Conservation (phyloP, 805 yeast genomes). For the Candida jianshihensis region DNA sequence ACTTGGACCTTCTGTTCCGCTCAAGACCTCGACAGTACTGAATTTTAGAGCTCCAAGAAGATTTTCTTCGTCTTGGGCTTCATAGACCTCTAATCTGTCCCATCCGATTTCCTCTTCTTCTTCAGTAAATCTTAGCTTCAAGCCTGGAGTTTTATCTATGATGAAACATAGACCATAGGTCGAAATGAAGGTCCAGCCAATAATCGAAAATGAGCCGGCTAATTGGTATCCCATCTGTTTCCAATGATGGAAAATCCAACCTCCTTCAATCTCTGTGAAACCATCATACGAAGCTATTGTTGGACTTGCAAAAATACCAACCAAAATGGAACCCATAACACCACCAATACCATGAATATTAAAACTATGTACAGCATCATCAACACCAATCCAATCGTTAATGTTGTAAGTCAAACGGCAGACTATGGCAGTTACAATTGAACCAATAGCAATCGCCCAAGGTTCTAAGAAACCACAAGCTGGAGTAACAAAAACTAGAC, state of each 20-base stretch:
- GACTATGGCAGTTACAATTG: constrained; percentile 67
- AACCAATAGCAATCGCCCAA: constrained; percentile 85
- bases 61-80: neutral
- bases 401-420: constrained; percentile 86
- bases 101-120: constrained; percentile 44
- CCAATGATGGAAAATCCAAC: constrained; percentile 90
- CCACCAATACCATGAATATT: constrained; percentile 99
- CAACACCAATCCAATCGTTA: constrained; percentile 70
- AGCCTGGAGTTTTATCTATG: constrained; percentile 46
- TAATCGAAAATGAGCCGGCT: constrained; percentile 41
- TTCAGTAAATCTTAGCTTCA: constrained; percentile 34
- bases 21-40: neutral
- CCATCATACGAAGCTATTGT: constrained; percentile 89
- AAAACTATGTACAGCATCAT: constrained; percentile 87
- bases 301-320: constrained; percentile 79
- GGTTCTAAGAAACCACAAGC: constrained; percentile 85
- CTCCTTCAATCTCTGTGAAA: constrained; percentile 75
- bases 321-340: constrained; percentile 75
- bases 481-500: constrained; percentile 97
- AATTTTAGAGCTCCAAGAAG: neutral
- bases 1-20: neutral
- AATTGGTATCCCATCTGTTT: constrained; percentile 86
- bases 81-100: neutral
- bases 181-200: constrained; percentile 38
- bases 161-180: constrained; percentile 37